These are phyloP conservation scores for Perkinsus olseni DNA, from an alignment of 169 alveolate genomes.

Conservation along the genomic window DNA sequence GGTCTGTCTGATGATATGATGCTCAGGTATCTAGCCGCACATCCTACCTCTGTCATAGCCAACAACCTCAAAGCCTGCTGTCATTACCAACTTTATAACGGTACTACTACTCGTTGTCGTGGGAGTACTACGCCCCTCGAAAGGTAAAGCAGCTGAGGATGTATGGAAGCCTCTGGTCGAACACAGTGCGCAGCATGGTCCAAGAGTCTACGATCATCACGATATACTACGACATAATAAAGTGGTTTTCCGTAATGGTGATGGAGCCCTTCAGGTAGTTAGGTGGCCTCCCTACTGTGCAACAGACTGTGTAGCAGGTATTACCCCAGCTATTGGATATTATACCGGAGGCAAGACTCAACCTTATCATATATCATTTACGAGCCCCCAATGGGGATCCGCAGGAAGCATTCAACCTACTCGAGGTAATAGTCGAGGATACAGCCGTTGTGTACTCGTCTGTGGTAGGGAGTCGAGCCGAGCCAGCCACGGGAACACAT, in stretches of 20 bases:
- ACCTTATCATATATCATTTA: constrained; percentile 67
- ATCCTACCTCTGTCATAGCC: constrained; percentile 59
- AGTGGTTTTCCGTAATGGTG: constrained; percentile 74
- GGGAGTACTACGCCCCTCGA: neutral
- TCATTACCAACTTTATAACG: constrained; percentile 68
- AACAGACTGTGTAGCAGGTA: constrained; percentile 7
- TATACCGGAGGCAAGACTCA: constrained; percentile 78
- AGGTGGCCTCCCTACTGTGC: neutral
- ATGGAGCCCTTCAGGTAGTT: constrained; percentile 60
- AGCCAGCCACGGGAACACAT: constrained; percentile 64
- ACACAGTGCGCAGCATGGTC: constrained; percentile 36
- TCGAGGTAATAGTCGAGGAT: constrained; percentile 44
- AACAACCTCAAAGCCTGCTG: constrained; percentile 75
- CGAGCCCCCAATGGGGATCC: constrained; percentile 44
- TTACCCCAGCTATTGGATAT: constrained; percentile 73
- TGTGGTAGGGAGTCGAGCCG: neutral
- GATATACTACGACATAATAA: constrained; percentile 74
- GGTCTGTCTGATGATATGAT: neutral
- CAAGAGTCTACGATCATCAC: constrained; percentile 45
- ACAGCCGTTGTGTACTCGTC: constrained; percentile 31
- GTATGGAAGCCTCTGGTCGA: constrained; percentile 42
- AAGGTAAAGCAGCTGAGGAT: constrained; percentile 44
- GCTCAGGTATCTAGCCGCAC: constrained; percentile 2
- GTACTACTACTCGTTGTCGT: constrained; percentile 52
- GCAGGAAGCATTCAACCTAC: constrained; percentile 63